Conservation (phyloP, 345 rosid species). For the Erodium maritimum region DNA sequence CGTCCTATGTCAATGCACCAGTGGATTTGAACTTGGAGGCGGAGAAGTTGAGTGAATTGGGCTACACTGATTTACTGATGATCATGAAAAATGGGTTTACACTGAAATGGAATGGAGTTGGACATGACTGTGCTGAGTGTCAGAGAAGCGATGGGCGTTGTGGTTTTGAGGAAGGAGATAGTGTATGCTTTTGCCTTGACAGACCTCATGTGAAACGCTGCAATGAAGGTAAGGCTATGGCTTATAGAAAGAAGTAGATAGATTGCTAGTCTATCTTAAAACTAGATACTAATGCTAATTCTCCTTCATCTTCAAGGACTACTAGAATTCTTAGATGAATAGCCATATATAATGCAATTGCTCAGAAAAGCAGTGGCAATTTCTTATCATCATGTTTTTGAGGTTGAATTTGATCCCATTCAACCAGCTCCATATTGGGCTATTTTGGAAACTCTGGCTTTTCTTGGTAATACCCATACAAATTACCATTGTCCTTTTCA, state of each 20-base stretch:
- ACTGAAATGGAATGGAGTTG: constrained; percentile 18
- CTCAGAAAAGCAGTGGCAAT: neutral
- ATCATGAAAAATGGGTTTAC: constrained; percentile 11
- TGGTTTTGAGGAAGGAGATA: constrained; percentile 9
- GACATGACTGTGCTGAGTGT: constrained; percentile 11
- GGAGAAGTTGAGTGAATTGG: constrained; percentile 3
- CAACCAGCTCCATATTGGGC: neutral
- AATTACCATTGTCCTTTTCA: neutral
- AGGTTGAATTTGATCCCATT: too few relatives aligned
- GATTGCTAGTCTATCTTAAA: too few relatives aligned
- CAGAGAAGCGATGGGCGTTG: constrained; percentile 18
- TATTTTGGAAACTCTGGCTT: neutral
- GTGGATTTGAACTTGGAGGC: constrained; percentile 6
- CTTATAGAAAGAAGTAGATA: neutral
- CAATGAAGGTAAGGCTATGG: constrained; percentile 11
- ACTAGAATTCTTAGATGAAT: neutral
- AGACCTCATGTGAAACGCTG: constrained; percentile 11
- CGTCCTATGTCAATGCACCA: constrained; percentile 10
- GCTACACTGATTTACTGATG: constrained; percentile 8
- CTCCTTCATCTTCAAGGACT: too few relatives aligned
- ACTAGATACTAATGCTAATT: too few relatives aligned
- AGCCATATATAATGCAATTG: neutral
- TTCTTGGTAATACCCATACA: neutral
- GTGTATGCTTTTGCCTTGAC: constrained; percentile 18
- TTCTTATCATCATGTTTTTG: neutral